Conservation (phyloP, 257 asterid species). For the Nicotiana tomentosiformis region DNA sequence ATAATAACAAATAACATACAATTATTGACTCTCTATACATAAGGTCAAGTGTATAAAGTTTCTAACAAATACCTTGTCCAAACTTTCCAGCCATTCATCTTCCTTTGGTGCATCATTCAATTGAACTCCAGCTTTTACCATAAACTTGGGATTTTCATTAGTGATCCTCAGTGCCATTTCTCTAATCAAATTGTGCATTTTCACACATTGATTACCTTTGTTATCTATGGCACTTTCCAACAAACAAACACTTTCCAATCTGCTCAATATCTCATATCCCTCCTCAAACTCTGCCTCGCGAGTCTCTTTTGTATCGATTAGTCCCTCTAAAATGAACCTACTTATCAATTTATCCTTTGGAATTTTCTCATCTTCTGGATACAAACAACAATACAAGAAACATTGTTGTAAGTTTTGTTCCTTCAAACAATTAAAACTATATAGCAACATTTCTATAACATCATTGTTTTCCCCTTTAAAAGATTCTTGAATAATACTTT, state of each 20-base stretch:
- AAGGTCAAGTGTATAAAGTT: no score
- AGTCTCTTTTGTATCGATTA: constrained; percentile 22
- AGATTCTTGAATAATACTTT: not conserved
- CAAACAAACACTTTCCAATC: constrained; percentile 26
- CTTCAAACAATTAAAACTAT: constrained; percentile 23
- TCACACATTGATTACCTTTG: constrained; percentile 4
- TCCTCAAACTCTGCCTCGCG: constrained; percentile 20
- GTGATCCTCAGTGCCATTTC: constrained; percentile 23
- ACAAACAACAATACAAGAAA: constrained; percentile 28
- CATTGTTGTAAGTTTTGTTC: constrained; percentile 18
- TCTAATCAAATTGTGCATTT: constrained; percentile 34
- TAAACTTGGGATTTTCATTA: constrained; percentile 7
- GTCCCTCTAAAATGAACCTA: constrained; percentile 18
- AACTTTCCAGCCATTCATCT: constrained; percentile 22
- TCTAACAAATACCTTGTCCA: constrained; percentile 13
- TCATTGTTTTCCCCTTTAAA: constrained; percentile 4
- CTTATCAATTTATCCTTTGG: constrained; percentile 18
- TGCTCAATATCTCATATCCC: constrained; percentile 24
- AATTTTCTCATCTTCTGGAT: constrained; percentile 25
- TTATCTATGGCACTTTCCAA: constrained; percentile 14
- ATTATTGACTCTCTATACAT: no score
- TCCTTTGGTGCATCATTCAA: constrained; percentile 3
- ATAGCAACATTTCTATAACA: constrained; percentile 15
- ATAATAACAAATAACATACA: not conserved
- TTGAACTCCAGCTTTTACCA: constrained; percentile 32